phyloP scores from a whole-genome alignment of 768 basidiomycete species.

The Suillus discolor region DNA sequence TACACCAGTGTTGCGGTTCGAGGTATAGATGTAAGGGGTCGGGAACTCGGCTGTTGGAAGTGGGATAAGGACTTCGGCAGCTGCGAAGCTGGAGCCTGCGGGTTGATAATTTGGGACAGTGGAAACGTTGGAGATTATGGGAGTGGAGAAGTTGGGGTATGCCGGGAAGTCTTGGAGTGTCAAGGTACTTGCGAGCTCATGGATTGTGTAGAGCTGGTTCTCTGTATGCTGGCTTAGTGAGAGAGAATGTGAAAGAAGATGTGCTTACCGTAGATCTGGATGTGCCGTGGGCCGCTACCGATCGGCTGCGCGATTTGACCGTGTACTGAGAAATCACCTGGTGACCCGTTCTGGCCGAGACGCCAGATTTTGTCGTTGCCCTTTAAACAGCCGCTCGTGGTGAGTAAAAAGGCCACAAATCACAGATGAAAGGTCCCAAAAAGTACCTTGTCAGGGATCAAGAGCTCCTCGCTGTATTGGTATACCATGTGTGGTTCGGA shows the following conservation, averaged over 20 bases:
- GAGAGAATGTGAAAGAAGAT: neutral
- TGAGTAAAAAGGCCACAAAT: neutral
- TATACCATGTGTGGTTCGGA: conserved; percentile 73
- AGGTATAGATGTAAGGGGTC: conserved; percentile 60
- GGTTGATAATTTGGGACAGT: conserved; percentile 48
- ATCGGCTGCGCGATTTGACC: conserved; percentile 61
- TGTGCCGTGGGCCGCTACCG: conserved; percentile 68
- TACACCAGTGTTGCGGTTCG: conserved; percentile 63
- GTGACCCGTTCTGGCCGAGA: conserved; percentile 43
- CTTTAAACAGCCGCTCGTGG: conserved; percentile 31
- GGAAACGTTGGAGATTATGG: conserved; percentile 51
- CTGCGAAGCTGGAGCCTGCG: conserved; percentile 44
- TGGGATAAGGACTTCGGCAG: conserved; percentile 67
- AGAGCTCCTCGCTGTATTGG: conserved; percentile 55
- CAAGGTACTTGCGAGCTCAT: conserved; percentile 59
- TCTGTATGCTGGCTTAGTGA: conserved; percentile 34
- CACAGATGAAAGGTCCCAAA: neutral
- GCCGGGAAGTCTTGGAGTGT: conserved; percentile 53
- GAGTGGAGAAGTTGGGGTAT: conserved; percentile 51
- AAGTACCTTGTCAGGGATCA: conserved; percentile 67
- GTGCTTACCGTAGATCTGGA: conserved; percentile 36
- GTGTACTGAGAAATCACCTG: conserved; percentile 54
- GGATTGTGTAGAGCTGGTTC: conserved; percentile 51
- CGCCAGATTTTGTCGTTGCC: conserved; percentile 75
- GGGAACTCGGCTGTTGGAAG: conserved; percentile 47